Evolutionary conservation across 2,329 filamentous ascomycete genomes (phyloP).

Genomic region (Stachybotrys chartarum): DNA sequence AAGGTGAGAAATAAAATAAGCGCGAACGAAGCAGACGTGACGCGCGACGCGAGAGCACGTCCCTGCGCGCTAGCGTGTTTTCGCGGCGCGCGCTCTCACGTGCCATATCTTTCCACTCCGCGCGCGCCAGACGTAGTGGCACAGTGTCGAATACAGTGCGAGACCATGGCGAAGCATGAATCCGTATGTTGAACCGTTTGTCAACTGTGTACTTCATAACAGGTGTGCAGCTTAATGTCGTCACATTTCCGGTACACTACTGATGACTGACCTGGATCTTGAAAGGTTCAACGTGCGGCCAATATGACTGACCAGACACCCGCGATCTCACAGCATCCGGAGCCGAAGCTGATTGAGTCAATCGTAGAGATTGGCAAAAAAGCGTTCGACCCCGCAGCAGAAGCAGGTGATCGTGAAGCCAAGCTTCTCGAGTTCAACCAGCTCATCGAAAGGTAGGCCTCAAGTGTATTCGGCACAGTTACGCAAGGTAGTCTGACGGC

Average conservation of each 20-base stretch:
- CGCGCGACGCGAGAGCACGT: background rate
- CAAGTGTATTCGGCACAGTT: background rate
- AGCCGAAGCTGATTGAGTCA: constrained; percentile 23
- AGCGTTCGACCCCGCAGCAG: constrained; percentile 39
- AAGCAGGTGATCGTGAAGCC: constrained; percentile 23
- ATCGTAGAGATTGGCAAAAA: constrained; percentile 34
- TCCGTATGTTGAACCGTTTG: too few relatives aligned
- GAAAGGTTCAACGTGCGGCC: background rate
- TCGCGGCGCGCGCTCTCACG: background rate
- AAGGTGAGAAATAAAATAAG: background rate
- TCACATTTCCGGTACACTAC: background rate
- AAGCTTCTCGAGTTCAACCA: constrained; percentile 33
- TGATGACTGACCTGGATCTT: background rate
- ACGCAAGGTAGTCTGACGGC: constrained; percentile 1
- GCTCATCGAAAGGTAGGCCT: constrained; percentile 40
- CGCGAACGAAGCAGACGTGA: background rate
- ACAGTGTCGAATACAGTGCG: too few relatives aligned
- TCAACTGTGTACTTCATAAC: too few relatives aligned
- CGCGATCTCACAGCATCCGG: constrained; percentile 5
- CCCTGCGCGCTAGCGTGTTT: background rate
- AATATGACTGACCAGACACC: background rate
- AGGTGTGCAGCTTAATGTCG: too few relatives aligned
- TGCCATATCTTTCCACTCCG: background rate
- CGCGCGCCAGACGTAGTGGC: too few relatives aligned
- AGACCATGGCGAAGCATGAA: too few relatives aligned